Base-by-base conservation (phyloP, 78 protist genomes). In the Dictyostelium intermedium region DNA sequence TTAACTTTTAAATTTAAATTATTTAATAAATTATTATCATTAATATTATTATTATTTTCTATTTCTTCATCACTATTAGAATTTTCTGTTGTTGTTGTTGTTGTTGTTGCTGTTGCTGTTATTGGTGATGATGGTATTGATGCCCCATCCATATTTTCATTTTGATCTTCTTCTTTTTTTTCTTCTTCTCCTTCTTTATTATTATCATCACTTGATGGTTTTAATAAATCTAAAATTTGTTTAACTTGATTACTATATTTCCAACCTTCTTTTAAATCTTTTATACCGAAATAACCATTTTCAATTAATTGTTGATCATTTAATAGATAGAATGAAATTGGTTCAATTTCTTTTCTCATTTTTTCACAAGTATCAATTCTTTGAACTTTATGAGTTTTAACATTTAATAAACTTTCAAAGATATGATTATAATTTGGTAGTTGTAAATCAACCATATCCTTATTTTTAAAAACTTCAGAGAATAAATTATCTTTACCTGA, bases 251-350 rank as follows among this genome's bases (percentile, higher is more conserved):
- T 78, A 32, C 69, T 72, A 9, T 82, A 25, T 8, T 27, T 78
- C 82, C 83, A 56, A 35, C 83, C 83, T 20, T 72, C 82, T 79
- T 69, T 50, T n/a, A 27, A 32, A 60, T 73, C 85, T 23, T 45
- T 76, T 3, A 50, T 23, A 35, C 34, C 14, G 13, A 84, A 84
- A 78, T 78, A 92, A 7, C 92, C 92, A 74, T 83, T 83, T 43
- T 74, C 92, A 53, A 86, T 82, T 23, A 92, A 43, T 18, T 92
- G 86, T 25, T 80, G 56, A 13, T 92, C 91, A 14, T 69, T 43
- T 11, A 92, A 37, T 7, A 92, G 16, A 63, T 92, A 92, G 14
- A n/a, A 47, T 13, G 85, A 56, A 1, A 20, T 66, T 30, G 85
- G 91, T 74, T 92, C 87, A 30, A 87, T 66, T 56, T 81, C 70